phyloP scores from a whole-genome alignment of 2,329 filamentous ascomycete species.

The Ophiosphaerella herpotricha region DNA sequence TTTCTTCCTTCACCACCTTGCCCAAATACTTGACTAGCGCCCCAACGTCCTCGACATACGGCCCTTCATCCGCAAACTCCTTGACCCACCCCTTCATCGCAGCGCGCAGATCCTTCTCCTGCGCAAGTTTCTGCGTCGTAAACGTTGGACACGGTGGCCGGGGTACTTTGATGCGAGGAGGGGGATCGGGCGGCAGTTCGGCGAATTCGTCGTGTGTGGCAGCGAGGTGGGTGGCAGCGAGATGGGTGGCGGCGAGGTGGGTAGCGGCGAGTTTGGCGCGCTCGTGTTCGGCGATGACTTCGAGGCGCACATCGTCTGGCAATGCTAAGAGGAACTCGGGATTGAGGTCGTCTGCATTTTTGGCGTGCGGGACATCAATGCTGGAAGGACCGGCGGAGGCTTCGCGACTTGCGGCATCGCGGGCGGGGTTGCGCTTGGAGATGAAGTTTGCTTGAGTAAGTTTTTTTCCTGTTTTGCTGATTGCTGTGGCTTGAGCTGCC shows the following conservation, averaged over 20 bases:
- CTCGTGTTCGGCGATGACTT: constrained; percentile 76
- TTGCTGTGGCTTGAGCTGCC: constrained; percentile 56
- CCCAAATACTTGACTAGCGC: constrained; percentile 74
- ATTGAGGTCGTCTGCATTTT: constrained; percentile 30
- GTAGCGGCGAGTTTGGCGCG: constrained; percentile 31
- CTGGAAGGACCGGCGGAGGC: constrained; percentile 21
- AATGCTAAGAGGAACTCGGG: constrained; percentile 79
- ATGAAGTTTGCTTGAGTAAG: constrained; percentile 77
- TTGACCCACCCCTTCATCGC: constrained; percentile 78
- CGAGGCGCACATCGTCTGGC: constrained; percentile 67
- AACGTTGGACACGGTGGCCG: constrained; percentile 63
- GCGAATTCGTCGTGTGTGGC: constrained; percentile 19
- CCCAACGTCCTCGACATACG: constrained; percentile 76
- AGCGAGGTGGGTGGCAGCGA: constrained; percentile 32
- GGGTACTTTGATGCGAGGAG: constrained; percentile 50
- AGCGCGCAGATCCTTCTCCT: constrained; percentile 68
- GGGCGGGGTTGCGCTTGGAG: constrained; percentile 38
- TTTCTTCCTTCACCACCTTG: constrained; percentile 74
- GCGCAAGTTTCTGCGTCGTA: constrained; percentile 61
- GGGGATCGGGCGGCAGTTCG: constrained; percentile 23
- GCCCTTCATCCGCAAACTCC: constrained; percentile 73
- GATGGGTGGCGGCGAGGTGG: constrained; percentile 34
- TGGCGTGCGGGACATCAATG: constrained; percentile 22
- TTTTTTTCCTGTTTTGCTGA: constrained; percentile 33
- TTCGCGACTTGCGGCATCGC: constrained; percentile 16